phyloP scores from a whole-genome alignment of 176 grass and related monocot species.

The Carex cristatella region DNA sequence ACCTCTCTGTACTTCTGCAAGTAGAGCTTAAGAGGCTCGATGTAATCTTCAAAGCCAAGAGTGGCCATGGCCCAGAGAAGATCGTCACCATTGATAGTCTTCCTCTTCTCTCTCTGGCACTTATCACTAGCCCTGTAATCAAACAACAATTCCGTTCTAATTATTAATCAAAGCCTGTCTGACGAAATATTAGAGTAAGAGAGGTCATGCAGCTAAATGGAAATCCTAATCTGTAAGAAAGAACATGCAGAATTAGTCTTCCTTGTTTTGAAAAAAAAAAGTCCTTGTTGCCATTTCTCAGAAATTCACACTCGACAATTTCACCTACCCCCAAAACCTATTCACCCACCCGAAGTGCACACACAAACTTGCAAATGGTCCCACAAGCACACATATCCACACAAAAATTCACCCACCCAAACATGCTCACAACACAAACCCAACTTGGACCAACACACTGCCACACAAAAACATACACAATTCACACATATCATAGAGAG shows the following conservation, averaged over 20 bases:
- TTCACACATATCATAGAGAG: background rate
- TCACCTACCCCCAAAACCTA: background rate
- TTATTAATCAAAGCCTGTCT: background rate
- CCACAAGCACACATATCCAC: background rate
- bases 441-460: background rate
- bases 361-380: background rate
- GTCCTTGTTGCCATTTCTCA: background rate
- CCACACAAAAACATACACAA: background rate
- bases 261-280: background rate
- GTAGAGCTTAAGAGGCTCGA: conserved; percentile 89
- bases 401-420: background rate
- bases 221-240: background rate
- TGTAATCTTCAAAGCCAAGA: conserved; percentile 93
- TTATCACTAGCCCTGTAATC: conserved; percentile 80
- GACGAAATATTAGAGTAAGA: background rate
- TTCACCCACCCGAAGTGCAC: conserved; percentile 7
- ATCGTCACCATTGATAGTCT: conserved; percentile 97
- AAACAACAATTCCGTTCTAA: background rate
- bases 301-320: background rate
- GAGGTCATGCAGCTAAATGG: background rate
- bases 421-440: background rate
- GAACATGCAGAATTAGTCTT: background rate
- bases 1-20: conserved; percentile 96
- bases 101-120: conserved; percentile 96
- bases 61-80: conserved; percentile 94